phyloP scores from a whole-genome alignment of 2,329 filamentous ascomycete genomes.

The Hypoxylon sp. region DNA sequence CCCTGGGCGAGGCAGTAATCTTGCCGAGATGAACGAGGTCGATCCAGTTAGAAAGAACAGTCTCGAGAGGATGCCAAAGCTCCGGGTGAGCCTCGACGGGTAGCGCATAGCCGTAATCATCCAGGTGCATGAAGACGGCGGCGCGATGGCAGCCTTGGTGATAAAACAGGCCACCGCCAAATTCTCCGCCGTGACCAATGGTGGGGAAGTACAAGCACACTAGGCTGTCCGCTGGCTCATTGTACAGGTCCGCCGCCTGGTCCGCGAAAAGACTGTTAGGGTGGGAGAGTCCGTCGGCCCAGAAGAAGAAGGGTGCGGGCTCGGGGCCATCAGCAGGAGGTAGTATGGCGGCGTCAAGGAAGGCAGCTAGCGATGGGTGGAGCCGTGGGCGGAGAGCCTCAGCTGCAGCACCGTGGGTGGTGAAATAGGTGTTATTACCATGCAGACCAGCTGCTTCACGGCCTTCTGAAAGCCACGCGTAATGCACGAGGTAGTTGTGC shows the following conservation, averaged over 20 bases:
- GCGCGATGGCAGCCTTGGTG: conserved; percentile 47
- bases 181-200: conserved; percentile 37
- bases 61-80: conserved; percentile 50
- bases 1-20: conserved; percentile 43
- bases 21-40: conserved; percentile 47
- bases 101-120: conserved; percentile 43
- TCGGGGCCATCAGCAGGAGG: conserved; percentile 26
- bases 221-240: conserved; percentile 46
- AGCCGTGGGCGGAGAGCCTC: conserved; percentile 47
- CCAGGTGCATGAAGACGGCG: conserved; percentile 44
- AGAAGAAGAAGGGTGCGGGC: conserved; percentile 46
- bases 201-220: conserved; percentile 46
- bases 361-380: conserved; percentile 46
- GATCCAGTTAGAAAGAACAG: conserved; percentile 49
- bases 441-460: conserved; percentile 38
- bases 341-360: conserved; percentile 44
- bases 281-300: conserved; percentile 36
- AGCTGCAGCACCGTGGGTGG: conserved; percentile 40
- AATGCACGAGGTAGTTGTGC: conserved; percentile 52
- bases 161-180: conserved; percentile 51
- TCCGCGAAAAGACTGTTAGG: conserved; percentile 45
- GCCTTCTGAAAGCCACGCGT: conserved; percentile 48
- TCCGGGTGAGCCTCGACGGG: conserved; percentile 40
- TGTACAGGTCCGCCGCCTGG: conserved; percentile 42
- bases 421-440: conserved; percentile 43